Evolutionary conservation across 768 basidiomycete genomes (phyloP).

Genomic region (Russula olivacea): DNA sequence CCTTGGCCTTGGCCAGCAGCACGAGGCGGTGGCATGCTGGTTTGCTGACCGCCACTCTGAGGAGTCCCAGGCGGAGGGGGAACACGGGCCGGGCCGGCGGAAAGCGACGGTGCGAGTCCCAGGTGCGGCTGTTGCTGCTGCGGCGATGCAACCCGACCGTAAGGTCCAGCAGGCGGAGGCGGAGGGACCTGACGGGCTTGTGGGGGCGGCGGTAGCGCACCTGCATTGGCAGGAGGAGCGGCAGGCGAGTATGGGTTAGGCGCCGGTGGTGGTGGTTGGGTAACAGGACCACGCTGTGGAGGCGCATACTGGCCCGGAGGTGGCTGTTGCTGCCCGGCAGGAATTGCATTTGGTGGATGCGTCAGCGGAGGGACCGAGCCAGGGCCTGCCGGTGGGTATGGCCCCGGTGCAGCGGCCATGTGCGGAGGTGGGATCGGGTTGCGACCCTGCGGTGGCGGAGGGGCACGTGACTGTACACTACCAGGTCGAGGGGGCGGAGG

Average conservation of each 20-base stretch:
- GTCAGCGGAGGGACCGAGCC: background rate
- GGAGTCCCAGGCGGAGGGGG: conserved; percentile 30
- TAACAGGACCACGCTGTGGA: conserved; percentile 29
- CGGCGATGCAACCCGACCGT: conserved; percentile 26
- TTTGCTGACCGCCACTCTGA: conserved; percentile 5
- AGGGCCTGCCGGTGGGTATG: conserved; percentile 9
- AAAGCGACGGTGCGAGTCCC: conserved; percentile 13
- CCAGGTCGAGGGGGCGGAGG: conserved; percentile 58
- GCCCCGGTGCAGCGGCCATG: background rate
- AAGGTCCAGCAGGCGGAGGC: conserved; percentile 27
- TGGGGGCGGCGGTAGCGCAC: conserved; percentile 30
- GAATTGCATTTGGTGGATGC: conserved; percentile 15
- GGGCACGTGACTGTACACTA: conserved; percentile 39
- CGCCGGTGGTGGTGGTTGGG: conserved; percentile 13
- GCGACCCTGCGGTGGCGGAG: conserved; percentile 21
- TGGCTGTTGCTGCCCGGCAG: conserved; percentile 31
- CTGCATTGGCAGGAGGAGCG: conserved; percentile 39
- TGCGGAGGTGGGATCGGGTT: conserved; percentile 12
- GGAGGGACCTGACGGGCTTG: conserved; percentile 23
- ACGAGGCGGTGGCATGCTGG: conserved; percentile 15
- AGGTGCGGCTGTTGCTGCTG: conserved; percentile 17
- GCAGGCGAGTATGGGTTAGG: conserved; percentile 36
- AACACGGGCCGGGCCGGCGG: conserved; percentile 27
- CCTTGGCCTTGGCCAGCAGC: conserved; percentile 9
- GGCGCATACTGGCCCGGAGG: conserved; percentile 34